These are phyloP conservation scores for Citropsis articulata DNA, from an alignment of 345 rosid genomes.

Conservation along the genomic window DNA sequence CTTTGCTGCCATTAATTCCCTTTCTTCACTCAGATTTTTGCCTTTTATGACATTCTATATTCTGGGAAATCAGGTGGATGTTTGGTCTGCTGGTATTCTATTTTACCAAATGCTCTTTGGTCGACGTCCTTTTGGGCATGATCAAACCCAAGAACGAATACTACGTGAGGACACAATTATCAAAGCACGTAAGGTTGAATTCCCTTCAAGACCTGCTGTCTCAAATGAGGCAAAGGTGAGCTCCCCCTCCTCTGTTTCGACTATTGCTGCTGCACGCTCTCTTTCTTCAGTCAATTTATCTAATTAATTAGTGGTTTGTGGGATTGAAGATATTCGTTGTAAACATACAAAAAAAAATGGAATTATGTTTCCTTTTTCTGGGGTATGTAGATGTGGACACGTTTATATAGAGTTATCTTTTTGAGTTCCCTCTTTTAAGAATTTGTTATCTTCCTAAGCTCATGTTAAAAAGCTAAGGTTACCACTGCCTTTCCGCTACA, in stretches of 20 bases:
- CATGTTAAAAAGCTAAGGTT: too few species aligned
- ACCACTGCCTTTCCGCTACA: not conserved
- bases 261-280: not conserved
- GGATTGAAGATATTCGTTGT: not conserved
- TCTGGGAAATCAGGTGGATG: slow-evolving; percentile 71
- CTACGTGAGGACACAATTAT: slow-evolving; percentile 93
- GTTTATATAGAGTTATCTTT: not conserved
- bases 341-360: not conserved
- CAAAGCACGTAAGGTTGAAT: slow-evolving; percentile 93
- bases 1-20: not conserved
- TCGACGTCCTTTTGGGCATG: slow-evolving; percentile 97
- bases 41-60: slow-evolving; percentile 2
- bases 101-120: slow-evolving; percentile 96
- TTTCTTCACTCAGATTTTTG: not conserved
- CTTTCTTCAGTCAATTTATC: not conserved
- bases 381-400: not conserved
- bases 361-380: not conserved
- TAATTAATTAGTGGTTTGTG: slow-evolving; percentile 3
- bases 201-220: slow-evolving; percentile 87
- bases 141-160: slow-evolving; percentile 94
- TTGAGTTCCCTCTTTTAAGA: not conserved
- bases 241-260: slow-evolving; percentile 9
- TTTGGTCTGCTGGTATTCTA: slow-evolving; percentile 95
- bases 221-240: slow-evolving; percentile 94
- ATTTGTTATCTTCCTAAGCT: not conserved